Base-by-base conservation (phyloP, 2,329 filamentous ascomycete genomes). In the Clonostachys rhizophaga region DNA sequence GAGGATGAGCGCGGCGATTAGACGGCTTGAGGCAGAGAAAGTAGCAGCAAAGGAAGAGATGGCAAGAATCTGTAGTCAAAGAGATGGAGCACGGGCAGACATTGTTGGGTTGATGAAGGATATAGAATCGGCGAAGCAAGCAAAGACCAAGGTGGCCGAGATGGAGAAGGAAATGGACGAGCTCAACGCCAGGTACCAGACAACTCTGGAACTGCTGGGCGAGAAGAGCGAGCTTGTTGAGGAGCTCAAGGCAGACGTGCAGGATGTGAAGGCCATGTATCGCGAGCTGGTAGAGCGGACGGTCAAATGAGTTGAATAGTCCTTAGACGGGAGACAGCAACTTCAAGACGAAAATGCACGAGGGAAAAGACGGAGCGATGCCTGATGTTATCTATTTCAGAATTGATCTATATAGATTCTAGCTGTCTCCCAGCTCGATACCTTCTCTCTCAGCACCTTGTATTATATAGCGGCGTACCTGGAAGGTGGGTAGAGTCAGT, bases 191-290 rank as follows among this genome's bases (percentile, higher is more conserved):
- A 78, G 92, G 57, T 96, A 97, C 63, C 84, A 95, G 62, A 94
- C 91, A 13, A 95, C 90, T 50, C 74, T 99, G 46, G 91, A 97
- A 70, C 86, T 97, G 83, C 70, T 99, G 48, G 94, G 94, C 2
- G 94, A 99, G 78, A 96, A 96, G 79, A 96, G 90, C 65, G 94
- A 99, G 74, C 73, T 87, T 60, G 91, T 96, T 3, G 91, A 96
- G 61, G 94, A 99, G 74, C 72, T 99, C 55, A 83, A 78, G 65
- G 86, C 87, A 12, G 94, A 97, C 73, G 87, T 99, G 46, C 76
- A 84, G 54, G 94, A 99, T 72, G 77, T 99, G 64, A 99, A 99
- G 74, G 86, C 85, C 60, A 96, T 99, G 78, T 97, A 97, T 71
- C 83, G 90, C 54, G 92, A 97, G 62, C 69, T 99, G 64, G 87